Conservation (phyloP, 768 basidiomycete species). For the Dendrothele bispora region DNA sequence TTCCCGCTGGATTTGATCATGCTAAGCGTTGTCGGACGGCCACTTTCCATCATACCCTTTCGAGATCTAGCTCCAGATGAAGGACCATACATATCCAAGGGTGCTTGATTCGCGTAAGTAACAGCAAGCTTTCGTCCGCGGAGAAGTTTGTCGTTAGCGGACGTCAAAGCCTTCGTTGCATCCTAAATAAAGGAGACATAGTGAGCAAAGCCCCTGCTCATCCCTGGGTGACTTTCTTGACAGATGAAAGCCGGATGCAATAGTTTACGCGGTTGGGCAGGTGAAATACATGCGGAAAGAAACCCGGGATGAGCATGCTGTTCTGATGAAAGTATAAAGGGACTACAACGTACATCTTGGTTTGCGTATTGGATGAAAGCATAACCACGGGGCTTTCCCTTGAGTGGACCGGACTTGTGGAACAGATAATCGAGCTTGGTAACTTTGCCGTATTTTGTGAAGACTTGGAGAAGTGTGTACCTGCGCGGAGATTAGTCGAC, state of each 20-base stretch:
- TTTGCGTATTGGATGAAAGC: slow-evolving; percentile 88
- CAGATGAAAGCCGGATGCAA: no score
- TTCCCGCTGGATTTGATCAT: slow-evolving; percentile 71
- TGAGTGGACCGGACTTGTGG: slow-evolving; percentile 86
- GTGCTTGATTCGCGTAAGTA: slow-evolving; percentile 90
- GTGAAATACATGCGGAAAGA: slow-evolving; percentile 7
- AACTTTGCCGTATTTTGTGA: slow-evolving; percentile 90
- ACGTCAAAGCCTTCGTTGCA: slow-evolving; percentile 72
- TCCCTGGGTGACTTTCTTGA: no score
- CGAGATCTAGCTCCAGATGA: slow-evolving; percentile 25
- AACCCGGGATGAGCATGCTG: slow-evolving; percentile 51
- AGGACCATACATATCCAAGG: slow-evolving; percentile 36
- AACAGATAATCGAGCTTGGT: slow-evolving; percentile 93
- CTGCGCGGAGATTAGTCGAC: slow-evolving; percentile 35
- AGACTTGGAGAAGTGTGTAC: slow-evolving; percentile 85
- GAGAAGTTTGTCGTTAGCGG: slow-evolving; percentile 76
- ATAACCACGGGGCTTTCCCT: slow-evolving; percentile 93
- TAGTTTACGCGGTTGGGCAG: neutral
- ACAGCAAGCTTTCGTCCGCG: slow-evolving; percentile 88
- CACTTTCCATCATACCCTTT: slow-evolving; percentile 52
- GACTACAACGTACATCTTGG: slow-evolving; percentile 65
- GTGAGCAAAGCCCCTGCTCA: no score
- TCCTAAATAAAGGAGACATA: slow-evolving; percentile 53
- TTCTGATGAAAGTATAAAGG: slow-evolving; percentile 14
- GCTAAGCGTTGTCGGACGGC: slow-evolving; percentile 83